phyloP scores from a whole-genome alignment of 805 yeast species.

The Wickerhamomyces chambardii region DNA sequence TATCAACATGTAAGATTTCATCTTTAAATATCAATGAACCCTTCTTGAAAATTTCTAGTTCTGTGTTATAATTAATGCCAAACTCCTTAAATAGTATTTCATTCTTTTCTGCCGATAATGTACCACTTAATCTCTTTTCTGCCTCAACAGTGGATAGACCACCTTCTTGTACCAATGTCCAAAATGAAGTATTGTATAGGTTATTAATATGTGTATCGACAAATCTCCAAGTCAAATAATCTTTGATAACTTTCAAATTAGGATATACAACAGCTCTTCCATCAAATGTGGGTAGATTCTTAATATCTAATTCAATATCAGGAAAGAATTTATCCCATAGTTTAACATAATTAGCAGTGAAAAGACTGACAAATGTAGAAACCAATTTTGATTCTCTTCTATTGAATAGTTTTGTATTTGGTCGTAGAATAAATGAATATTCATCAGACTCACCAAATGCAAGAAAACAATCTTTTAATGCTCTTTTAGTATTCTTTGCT shows the following conservation, averaged over 20 bases:
- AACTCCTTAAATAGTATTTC: slow-evolving; percentile 75
- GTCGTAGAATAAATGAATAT: slow-evolving; percentile 70
- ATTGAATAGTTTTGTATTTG: slow-evolving; percentile 62
- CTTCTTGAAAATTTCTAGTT: slow-evolving; percentile 80
- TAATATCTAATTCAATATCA: slow-evolving; percentile 33
- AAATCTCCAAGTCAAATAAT: slow-evolving; percentile 91
- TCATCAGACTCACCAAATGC: slow-evolving; percentile 97
- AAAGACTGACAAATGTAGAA: slow-evolving; percentile 73
- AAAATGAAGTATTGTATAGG: slow-evolving; percentile 85
- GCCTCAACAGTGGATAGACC: slow-evolving; percentile 72
- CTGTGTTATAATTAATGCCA: slow-evolving; percentile 85
- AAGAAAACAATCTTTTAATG: slow-evolving; percentile 62
- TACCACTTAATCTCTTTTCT: slow-evolving; percentile 67
- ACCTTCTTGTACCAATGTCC: slow-evolving; percentile 72
- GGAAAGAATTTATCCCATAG: slow-evolving; percentile 55
- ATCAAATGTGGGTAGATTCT: slow-evolving; percentile 78
- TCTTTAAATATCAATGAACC: slow-evolving; percentile 57
- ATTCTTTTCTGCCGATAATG: slow-evolving; percentile 77
- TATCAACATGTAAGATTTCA: slow-evolving; percentile 30
- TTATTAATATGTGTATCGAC: slow-evolving; percentile 96
- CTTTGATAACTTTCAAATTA: slow-evolving; percentile 45
- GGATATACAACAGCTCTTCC: slow-evolving; percentile 89
- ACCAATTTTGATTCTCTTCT: slow-evolving; percentile 75
- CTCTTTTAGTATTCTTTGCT: slow-evolving; percentile 55
- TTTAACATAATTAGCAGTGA: slow-evolving; percentile 66